Conservation (phyloP, 495 filamentous ascomycete species). For the Tricharina praecox region DNA sequence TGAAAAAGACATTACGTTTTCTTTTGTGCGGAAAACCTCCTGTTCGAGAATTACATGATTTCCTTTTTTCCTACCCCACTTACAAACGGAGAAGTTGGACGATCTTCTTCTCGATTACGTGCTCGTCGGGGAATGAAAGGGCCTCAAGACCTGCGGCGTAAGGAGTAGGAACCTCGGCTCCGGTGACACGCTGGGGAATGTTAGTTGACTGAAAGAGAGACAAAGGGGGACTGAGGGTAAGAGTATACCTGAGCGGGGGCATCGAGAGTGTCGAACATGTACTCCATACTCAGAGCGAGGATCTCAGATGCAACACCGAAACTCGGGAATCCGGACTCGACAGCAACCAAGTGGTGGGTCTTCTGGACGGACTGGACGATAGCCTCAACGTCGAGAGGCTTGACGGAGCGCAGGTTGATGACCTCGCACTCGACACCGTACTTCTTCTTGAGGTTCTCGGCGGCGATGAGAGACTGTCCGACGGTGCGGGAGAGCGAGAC, state of each 20-base stretch:
- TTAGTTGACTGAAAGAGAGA: conserved; percentile 3
- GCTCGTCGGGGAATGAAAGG: conserved; percentile 78
- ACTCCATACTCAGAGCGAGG: conserved; percentile 86
- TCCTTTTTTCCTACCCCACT: not conserved
- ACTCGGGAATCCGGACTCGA: conserved; percentile 90
- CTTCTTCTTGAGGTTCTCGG: conserved; percentile 78
- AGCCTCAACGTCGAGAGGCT: conserved; percentile 85
- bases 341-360: conserved; percentile 76
- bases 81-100: conserved; percentile 69
- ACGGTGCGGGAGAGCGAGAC: conserved; percentile 89
- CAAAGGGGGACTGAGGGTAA: not conserved
- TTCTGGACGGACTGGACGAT: conserved; percentile 97
- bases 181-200: conserved; percentile 48
- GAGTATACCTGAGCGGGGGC: conserved; percentile 53
- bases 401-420: conserved; percentile 92
- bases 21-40: too few relatives aligned
- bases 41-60: too few relatives aligned
- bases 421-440: conserved; percentile 94
- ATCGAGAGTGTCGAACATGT: conserved; percentile 92
- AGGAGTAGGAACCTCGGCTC: conserved; percentile 89
- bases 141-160: conserved; percentile 61
- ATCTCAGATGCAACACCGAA: conserved; percentile 87
- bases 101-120: conserved; percentile 63
- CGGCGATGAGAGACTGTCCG: conserved; percentile 76
- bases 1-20: too few relatives aligned